phyloP scores from a whole-genome alignment of 2,329 filamentous ascomycete genomes.

The Kalaharituber pfeilii region DNA sequence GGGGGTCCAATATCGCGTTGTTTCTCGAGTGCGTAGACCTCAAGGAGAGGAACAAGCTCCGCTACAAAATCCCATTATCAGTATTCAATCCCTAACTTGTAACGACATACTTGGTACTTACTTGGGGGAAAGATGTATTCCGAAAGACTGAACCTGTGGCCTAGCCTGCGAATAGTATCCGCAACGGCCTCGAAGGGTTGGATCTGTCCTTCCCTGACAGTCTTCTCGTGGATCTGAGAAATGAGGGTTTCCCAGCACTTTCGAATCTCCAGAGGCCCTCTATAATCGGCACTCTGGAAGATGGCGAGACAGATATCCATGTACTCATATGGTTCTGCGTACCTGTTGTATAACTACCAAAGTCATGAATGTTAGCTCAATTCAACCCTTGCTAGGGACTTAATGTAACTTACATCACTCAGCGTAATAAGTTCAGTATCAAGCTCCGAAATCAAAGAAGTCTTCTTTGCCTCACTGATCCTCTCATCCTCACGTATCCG shows the following conservation, averaged over 20 bases:
- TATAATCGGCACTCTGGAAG: conserved; percentile 79
- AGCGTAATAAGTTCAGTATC: conserved; percentile 64
- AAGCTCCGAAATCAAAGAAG: conserved; percentile 47
- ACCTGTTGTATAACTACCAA: conserved; percentile 69
- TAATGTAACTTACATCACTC: conserved; percentile 45
- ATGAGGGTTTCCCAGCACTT: conserved; percentile 74
- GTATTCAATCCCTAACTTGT: neutral
- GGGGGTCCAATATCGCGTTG: conserved; percentile 37
- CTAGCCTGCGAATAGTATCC: conserved; percentile 45
- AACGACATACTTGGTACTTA: conserved; percentile 20
- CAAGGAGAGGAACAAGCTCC: conserved; percentile 42
- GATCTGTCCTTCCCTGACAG: conserved; percentile 28
- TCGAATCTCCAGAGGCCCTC: conserved; percentile 67
- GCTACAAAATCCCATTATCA: conserved; percentile 1
- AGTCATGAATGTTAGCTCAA: too few species aligned
- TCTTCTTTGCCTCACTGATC: conserved; percentile 44
- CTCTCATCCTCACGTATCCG: conserved; percentile 56
- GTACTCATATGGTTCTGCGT: conserved; percentile 79
- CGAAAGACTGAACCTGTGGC: conserved; percentile 46
- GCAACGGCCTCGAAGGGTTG: conserved; percentile 55
- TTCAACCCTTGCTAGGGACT: neutral
- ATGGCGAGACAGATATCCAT: conserved; percentile 87
- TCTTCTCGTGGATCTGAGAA: conserved; percentile 46
- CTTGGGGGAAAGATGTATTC: conserved; percentile 49
- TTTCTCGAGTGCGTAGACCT: conserved; percentile 43